Base-by-base conservation (phyloP, 129 eudicot genomes). In the Flaveria trinervia region DNA sequence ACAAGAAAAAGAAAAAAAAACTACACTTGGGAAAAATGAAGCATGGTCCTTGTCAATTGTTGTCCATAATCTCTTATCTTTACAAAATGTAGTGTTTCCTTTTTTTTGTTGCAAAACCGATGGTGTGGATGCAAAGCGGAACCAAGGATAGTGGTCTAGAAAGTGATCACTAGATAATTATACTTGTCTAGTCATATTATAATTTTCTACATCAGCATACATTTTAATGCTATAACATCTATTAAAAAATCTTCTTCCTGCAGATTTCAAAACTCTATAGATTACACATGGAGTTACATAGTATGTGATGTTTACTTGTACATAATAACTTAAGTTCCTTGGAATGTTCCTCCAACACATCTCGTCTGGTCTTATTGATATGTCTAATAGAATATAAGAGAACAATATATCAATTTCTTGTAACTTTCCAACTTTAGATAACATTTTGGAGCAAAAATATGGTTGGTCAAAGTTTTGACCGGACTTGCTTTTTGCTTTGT, bases 391-490 rank as follows among this genome's bases (percentile, higher is more conserved):
- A 73, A 55, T 55, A 54, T 13, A 26, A 49, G 66, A 43, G 8
- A 39, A 67, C 22, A 54, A 59, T 54, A 54, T 23, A 72, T 73
- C 22, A 9, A 41, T 41, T 23, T 44, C 61, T 73, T 51, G 72
- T 64, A 79, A 61, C 64, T 2, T 33, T 20, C 20, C n/a, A 44
- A 44, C 41, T 71, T 61, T 61, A 55, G 43, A 71, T 72, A 51
- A 51, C 68, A 52, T 51, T 16, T 12, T 36, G 83, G 28, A 71
- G 45, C 45, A 70, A 68, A 41, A 69, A 39, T 30, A n/a, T 76
- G 79, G 7, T 43, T 43, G 51, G 54, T 82, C 81, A 86, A 75
- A 81, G 79, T 82, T 85, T 91, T 77, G 95, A 88, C 48, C 33
- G 54, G 55, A 82, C 65, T 18, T 81, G 69, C 59, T 71, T 83